Base-by-base conservation (phyloP, 495 filamentous ascomycete genomes). In the Xylaria castorea region DNA sequence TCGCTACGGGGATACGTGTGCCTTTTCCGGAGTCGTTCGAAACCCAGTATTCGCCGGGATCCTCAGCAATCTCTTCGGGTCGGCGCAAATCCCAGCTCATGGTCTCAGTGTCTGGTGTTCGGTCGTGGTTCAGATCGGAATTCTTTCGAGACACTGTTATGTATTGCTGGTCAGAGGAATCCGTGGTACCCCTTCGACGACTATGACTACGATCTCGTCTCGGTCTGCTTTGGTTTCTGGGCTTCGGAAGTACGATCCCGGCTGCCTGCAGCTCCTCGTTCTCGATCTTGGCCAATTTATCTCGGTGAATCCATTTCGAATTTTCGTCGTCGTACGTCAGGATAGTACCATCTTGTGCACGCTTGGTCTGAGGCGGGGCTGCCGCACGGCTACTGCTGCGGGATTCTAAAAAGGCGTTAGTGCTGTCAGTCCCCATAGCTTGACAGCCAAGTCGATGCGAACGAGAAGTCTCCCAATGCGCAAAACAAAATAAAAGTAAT, bases 281-380 rank as follows among this genome's bases (percentile, higher is more conserved):
- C 84, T 99, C 96, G 75, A 99, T 99, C 78, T 89, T 88, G 42
- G 94, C 95, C 60, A 99, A 82, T 82, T 98, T 99, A 81, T 99
- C 96, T 30, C 96, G 88, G 79, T 99, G 95, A 71, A 99, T 98
- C 96, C 96, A 98, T 79, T 91, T 90, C 61, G 91, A 91, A 73
- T 87, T 85, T 50, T 92, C 91, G 38, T 86, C 83, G 57, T 89
- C 73, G 12, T 72, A 69, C 18, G 61, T 71, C 46, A 71, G 1
- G 44, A 71, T 48, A 27, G 46, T 61, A 22, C 50, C 63, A 34
- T 72, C 63, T 46, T 46, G 44, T 20, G 27, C 63, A 48, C 51
- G 63, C 42, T 67, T 72, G 5, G 63, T 66, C n/a, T 67, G 62
- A 22, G 63, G 51, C 14, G 36, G 46, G 27, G 27, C 51, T 34